A percentile compares a stretch with the other conserved stretches of the same genome.
These are phyloP conservation scores for Suhomyces bokatorum DNA, from an alignment of 1,139 yeast species.

Conservation along the genomic window DNA sequence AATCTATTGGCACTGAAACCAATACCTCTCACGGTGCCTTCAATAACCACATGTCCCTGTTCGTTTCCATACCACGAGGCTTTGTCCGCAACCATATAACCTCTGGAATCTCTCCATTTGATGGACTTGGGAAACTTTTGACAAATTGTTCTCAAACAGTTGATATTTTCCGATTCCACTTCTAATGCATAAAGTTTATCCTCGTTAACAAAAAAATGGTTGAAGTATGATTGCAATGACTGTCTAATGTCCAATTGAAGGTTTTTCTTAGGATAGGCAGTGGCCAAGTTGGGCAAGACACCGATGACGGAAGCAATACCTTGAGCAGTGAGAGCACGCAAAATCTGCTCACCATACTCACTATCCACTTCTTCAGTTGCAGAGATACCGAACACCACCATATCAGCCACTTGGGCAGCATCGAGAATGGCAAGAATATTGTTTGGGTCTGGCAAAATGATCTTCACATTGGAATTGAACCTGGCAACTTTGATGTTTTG, in stretches of 20 bases:
- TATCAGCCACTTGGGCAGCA: slow-evolving; percentile 87
- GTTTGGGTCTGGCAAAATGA: slow-evolving; percentile 70
- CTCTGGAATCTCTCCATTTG: slow-evolving; percentile 89
- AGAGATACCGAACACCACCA: slow-evolving; percentile 81
- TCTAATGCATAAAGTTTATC: slow-evolving; percentile 79
- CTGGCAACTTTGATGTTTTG: slow-evolving; percentile 53
- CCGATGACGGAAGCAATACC: slow-evolving; percentile 87
- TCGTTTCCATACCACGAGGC: slow-evolving; percentile 47
- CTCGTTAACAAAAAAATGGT: slow-evolving; percentile 86
- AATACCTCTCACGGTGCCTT: slow-evolving; percentile 84
- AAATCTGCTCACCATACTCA: slow-evolving; percentile 80
- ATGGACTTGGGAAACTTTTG: slow-evolving; percentile 86
- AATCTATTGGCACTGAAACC: slow-evolving; percentile 78
- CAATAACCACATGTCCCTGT: slow-evolving; percentile 51
- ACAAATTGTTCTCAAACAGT: slow-evolving; percentile 72
- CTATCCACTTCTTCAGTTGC: slow-evolving; percentile 81
- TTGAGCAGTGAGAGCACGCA: slow-evolving; percentile 86
- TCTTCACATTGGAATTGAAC: slow-evolving; percentile 73
- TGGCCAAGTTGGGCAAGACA: slow-evolving; percentile 70
- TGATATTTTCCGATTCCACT: slow-evolving; percentile 62
- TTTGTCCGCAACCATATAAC: slow-evolving; percentile 77
- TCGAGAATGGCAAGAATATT: slow-evolving; percentile 74
- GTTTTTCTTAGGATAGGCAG: slow-evolving; percentile 71
- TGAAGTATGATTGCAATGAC: slow-evolving; percentile 79
- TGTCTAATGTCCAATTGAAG: slow-evolving; percentile 76